Evolutionary conservation across 306 rosid genomes (phyloP).

Genomic region (Purshia tridentata): DNA sequence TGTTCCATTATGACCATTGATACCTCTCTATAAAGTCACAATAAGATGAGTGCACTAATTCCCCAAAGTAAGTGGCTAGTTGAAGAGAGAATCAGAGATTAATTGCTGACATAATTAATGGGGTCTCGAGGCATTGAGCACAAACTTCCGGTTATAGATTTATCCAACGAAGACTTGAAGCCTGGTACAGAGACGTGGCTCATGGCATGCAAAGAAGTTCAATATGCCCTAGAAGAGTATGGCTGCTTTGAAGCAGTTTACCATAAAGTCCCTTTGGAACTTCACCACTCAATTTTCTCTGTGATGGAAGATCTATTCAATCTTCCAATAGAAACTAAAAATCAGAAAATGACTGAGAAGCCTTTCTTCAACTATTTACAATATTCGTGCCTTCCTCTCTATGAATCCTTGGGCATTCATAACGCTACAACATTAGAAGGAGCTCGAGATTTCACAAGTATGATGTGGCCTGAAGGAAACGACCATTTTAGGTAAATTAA

Average conservation of each 20-base stretch:
- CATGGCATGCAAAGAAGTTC: constrained; percentile 30
- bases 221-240: constrained; percentile 47
- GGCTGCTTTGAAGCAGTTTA: constrained; percentile 51
- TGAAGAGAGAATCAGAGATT: no score
- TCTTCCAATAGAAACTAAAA: constrained; percentile 50
- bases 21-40: no score
- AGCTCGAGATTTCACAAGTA: constrained; percentile 19
- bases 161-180: constrained; percentile 32
- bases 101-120: constrained; percentile 22
- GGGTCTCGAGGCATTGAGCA: constrained; percentile 26
- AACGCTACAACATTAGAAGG: constrained; percentile 26
- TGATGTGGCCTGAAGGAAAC: constrained; percentile 43
- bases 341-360: constrained; percentile 39
- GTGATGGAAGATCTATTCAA: constrained; percentile 42
- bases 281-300: constrained; percentile 40
- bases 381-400: constrained; percentile 28
- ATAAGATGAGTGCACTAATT: no score
- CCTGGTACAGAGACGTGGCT: constrained; percentile 52
- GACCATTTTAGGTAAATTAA: constrained; percentile 22
- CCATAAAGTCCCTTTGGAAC: constrained; percentile 35
- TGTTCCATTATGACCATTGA: no score
- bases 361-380: constrained; percentile 21
- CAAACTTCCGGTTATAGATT: constrained; percentile 42
- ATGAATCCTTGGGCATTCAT: constrained; percentile 41
- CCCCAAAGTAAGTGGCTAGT: background rate